Base-by-base conservation (phyloP, 2,329 filamentous ascomycete genomes). In the Alternaria triticimaculans region DNA sequence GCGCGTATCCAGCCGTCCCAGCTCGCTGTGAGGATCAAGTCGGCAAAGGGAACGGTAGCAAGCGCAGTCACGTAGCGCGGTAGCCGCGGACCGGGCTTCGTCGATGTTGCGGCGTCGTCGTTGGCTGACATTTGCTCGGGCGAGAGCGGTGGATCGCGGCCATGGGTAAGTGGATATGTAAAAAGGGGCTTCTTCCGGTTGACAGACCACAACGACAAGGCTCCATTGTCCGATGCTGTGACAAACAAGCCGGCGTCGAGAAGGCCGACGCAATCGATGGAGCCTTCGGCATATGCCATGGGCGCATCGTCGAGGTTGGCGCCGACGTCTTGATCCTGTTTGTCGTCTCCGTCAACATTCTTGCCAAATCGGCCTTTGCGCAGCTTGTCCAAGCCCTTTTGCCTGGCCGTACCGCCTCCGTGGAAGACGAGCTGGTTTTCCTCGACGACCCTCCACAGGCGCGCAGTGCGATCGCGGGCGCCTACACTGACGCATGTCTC, bases 341-440 rank as follows among this genome's bases (percentile, higher is more conserved):
- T 85, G 25, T 85, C 84, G 37, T 73, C 68, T 49, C 70, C 72
- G 14, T 72, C 66, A 7, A 69, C 63, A n/a, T 71, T 73, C 45
- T 69, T 76, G 41, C 76, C 77, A 58, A 79, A 79, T 18, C 74
- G 76, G 20, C 72, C 76, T 63, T 76, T 79, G 28, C 75, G 71
- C 50, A 79, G 60, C 61, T 78, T 78, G 33, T 80, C 76, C 64
- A 76, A 67, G 10, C 82, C 81, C 45, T 81, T 80, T 53, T 79
- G 77, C 53, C 72, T 67, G 33, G 74, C 75, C n/a, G 74, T 76
- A 15, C 89, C 91, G 66, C 94, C 93, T 62, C 94, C 95, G 51
- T 95, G 90, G 81, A 98, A 99, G 2, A 98, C 94, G 7, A 99
- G 87, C 78, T 99, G 96, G 2, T 92, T 93, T 82, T 99, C 95